Evolutionary conservation across 2,329 filamentous ascomycete genomes (phyloP).

Genomic region (Arthrobotrys sphaeroides): DNA sequence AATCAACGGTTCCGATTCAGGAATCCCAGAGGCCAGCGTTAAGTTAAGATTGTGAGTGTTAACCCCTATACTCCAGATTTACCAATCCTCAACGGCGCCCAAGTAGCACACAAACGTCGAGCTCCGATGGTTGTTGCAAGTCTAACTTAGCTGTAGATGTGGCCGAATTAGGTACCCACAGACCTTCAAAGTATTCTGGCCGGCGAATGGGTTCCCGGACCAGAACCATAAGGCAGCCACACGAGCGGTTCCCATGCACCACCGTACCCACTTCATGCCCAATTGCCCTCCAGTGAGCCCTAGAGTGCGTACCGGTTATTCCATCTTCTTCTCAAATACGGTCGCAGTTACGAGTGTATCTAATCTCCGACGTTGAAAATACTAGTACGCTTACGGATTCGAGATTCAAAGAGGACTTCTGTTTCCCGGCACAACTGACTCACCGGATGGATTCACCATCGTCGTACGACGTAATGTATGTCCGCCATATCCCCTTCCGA

Average conservation of each 20-base stretch:
- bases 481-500: not conserved
- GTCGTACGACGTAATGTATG: not conserved
- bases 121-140: too few species aligned
- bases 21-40: not conserved
- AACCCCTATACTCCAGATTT: not conserved
- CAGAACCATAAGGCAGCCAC: not conserved
- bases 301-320: not conserved
- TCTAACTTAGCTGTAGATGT: not conserved
- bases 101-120: too few species aligned
- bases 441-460: not conserved
- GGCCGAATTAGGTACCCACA: not conserved
- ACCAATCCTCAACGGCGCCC: too few species aligned
- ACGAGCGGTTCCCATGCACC: not conserved
- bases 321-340: not conserved
- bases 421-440: not conserved
- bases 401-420: not conserved
- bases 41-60: not conserved
- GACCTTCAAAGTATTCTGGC: not conserved
- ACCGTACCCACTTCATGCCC: not conserved
- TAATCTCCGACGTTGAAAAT: not conserved
- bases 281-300: not conserved
- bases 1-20: not conserved
- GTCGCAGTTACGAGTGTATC: not conserved
- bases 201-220: not conserved
- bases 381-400: not conserved